Conservation (phyloP, 2,329 filamentous ascomycete genomes). For the Leptographium lundbergii region DNA sequence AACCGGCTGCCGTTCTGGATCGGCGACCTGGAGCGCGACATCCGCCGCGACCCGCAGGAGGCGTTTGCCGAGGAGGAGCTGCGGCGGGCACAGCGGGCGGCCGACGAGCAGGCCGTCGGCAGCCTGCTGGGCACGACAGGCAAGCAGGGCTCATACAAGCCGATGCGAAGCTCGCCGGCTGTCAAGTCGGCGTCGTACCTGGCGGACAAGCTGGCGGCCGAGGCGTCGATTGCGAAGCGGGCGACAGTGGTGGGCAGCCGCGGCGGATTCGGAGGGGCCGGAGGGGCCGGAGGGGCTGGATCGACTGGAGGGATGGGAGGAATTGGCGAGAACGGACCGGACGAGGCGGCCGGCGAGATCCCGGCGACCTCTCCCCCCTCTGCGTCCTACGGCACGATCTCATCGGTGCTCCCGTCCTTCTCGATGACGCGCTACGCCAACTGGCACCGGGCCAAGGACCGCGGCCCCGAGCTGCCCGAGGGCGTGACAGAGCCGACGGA, state of each 20-base stretch:
- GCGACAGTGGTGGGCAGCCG: not conserved
- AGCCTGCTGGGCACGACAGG: constrained; percentile 58
- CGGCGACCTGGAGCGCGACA: constrained; percentile 80
- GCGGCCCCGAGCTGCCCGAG: constrained; percentile 50
- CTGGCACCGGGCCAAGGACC: constrained; percentile 31
- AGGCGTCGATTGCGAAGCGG: constrained; percentile 7
- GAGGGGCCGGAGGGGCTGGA: too few relatives aligned
- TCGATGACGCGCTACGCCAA: constrained; percentile 66
- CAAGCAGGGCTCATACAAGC: constrained; percentile 41
- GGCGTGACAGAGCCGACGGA: constrained; percentile 75
- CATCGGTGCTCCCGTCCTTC: constrained; percentile 68
- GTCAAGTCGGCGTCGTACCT: constrained; percentile 46
- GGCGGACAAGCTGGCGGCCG: constrained; percentile 35
- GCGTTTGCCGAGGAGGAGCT: constrained; percentile 90
- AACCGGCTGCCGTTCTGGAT: constrained; percentile 97
- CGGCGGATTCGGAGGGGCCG: too few relatives aligned
- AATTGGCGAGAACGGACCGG: constrained; percentile 4
- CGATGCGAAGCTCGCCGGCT: constrained; percentile 52
- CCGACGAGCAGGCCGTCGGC: constrained; percentile 81
- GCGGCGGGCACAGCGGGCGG: constrained; percentile 64
- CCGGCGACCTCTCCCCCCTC: too few relatives aligned
- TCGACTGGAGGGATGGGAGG: too few relatives aligned
- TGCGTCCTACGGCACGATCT: constrained; percentile 42
- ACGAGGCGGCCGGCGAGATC: too few relatives aligned
- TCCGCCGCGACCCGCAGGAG: constrained; percentile 79